phyloP scores from a whole-genome alignment of 257 asterid genomes.

The Solanum clarkiae region DNA sequence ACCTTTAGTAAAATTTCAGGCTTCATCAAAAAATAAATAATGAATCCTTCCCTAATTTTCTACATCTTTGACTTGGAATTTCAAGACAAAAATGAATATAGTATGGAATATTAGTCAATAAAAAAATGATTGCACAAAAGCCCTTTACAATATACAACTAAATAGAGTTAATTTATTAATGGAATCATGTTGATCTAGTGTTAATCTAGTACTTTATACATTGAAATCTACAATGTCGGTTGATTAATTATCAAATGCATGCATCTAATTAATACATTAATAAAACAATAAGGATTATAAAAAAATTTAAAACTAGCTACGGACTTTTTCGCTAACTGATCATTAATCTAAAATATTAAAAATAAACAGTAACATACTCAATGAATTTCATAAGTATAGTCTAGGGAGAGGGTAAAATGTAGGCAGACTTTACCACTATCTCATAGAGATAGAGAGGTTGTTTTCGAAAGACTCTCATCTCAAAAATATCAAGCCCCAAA shows the following conservation, averaged over 20 bases:
- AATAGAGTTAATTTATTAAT: not conserved
- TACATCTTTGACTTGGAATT: not conserved
- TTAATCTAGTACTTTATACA: not conserved
- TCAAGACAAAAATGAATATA: not conserved
- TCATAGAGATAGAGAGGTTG: too few species aligned
- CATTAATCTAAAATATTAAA: too few species aligned
- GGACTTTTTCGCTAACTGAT: not conserved
- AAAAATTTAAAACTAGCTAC: not conserved
- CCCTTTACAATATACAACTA: not conserved
- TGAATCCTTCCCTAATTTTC: not conserved
- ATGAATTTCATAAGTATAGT: too few species aligned
- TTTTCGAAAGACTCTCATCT: too few species aligned
- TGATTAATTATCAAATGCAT: not conserved
- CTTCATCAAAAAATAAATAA: not conserved
- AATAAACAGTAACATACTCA: too few species aligned
- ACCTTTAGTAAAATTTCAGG: too few species aligned
- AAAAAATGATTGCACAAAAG: not conserved
- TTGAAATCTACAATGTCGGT: not conserved
- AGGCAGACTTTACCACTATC: too few species aligned
- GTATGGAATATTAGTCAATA: not conserved
- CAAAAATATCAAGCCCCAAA: too few species aligned
- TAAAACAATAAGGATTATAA: not conserved
- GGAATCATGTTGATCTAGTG: not conserved
- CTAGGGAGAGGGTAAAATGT: too few species aligned
- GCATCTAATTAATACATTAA: not conserved